A percentile compares a stretch with the other conserved stretches of the same genome.
Evolutionary conservation across 1,284 basidiomycete genomes (phyloP).

Genomic region (Retiboletus flavoniger): DNA sequence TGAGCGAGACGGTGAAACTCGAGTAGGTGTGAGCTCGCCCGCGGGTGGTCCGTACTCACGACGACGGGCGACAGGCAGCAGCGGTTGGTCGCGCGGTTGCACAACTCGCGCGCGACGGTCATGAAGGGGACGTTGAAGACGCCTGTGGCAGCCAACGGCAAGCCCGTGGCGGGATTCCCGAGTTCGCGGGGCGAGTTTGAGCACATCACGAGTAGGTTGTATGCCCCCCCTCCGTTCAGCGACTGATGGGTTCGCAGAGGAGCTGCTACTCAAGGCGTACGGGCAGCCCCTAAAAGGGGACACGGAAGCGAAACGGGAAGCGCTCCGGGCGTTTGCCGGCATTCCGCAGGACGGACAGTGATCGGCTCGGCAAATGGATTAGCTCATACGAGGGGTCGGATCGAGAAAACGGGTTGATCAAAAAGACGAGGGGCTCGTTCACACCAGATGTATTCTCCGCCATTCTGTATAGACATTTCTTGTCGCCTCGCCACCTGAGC

Average conservation of each 20-base stretch:
- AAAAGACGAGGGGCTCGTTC: too few relatives aligned
- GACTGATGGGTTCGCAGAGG: conserved; percentile 14
- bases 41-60: background rate
- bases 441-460: too few relatives aligned
- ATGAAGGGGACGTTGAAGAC: conserved; percentile 20
- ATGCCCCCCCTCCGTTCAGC: too few relatives aligned
- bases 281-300: conserved; percentile 21
- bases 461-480: background rate
- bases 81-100: conserved; percentile 20
- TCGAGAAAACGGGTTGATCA: background rate
- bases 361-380: background rate
- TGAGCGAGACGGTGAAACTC: conserved; percentile 20
- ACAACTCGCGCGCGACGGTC: conserved; percentile 25
- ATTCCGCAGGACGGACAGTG: conserved; percentile 24
- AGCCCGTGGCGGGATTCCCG: conserved; percentile 21
- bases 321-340: conserved; percentile 18
- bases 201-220: conserved; percentile 33
- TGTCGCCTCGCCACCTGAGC: background rate
- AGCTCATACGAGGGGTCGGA: conserved; percentile 10
- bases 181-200: conserved; percentile 22
- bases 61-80: conserved; percentile 3
- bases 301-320: conserved; percentile 24
- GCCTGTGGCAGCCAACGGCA: conserved; percentile 15
- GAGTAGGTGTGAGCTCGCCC: conserved; percentile 16
- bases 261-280: conserved; percentile 21